Base-by-base conservation (phyloP, 495 filamentous ascomycete genomes). In the Xylaria curta region DNA sequence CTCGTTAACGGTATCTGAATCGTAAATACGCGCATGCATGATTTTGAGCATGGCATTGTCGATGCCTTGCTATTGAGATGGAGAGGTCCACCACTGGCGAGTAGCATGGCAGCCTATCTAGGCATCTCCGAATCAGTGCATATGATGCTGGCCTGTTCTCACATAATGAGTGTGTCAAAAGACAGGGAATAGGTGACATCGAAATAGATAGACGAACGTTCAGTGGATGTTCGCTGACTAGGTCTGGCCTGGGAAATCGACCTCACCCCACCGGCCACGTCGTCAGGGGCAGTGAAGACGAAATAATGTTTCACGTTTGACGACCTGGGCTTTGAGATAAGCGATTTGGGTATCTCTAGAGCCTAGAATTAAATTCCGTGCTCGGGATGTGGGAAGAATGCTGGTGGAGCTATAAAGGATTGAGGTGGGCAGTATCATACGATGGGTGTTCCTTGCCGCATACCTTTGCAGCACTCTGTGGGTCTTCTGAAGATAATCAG, bases 341-440 rank as follows among this genome's bases (percentile, higher is more conserved):
- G 3, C 21, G 21, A 28, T 5, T n/a, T 49, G 19, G 46, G 8
- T n/a, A 49, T n/a, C 1, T 10, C 6, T 2, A 26, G 21, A 9
- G 3, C 0, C 8, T 21, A 8, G 10, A 13, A 13, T 28, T 28
- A 3, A 15, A 5, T 54, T 2, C 28, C 51, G 24, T 21, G 51
- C 24, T 54, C 24, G 51, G 5, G 24, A 28, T 15, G 10, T 24
- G 49, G 49, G 49, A 26, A 13, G 49, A 4, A 51, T 1, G 5
- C 24, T 46, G 9, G 7, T 8, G 42, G 31, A 21, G 10, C 61
- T 6, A n/a, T 28, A 24, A 12, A 65, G 15, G 42, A 24, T 40
- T 28, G 62, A 63, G 21, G 60, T 31, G 53, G 53, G 53, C 26
- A 12, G 1, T 49, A 47, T 64, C 61, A 64, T 64, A 64, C 38